Conservation (phyloP, 768 basidiomycete species). For the Phanerodontia chrysosporium region DNA sequence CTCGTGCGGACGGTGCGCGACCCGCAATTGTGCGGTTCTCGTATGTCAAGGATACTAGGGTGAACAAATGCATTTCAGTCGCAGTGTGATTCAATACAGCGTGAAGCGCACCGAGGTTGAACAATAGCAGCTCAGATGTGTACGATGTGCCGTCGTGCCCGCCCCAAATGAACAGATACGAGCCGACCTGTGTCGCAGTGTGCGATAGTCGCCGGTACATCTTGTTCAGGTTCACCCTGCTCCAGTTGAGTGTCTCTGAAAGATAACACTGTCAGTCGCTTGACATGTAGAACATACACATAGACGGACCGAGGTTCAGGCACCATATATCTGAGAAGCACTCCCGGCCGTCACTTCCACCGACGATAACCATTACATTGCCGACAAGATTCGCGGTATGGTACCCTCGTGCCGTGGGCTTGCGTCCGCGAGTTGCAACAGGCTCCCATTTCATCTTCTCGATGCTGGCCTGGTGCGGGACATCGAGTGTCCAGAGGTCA, state of each 20-base stretch:
- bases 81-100: neutral
- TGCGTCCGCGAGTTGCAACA: constrained; percentile 49
- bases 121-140: constrained; percentile 67
- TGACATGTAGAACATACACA: neutral
- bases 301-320: constrained; percentile 74
- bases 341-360: constrained; percentile 87
- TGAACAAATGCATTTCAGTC: neutral
- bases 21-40: constrained; percentile 70
- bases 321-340: constrained; percentile 89
- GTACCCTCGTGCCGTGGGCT: constrained; percentile 72
- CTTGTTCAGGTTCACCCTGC: constrained; percentile 37
- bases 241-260: constrained; percentile 31
- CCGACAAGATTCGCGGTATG: constrained; percentile 88
- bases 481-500: constrained; percentile 86
- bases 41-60: constrained; percentile 76
- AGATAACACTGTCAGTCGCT: constrained; percentile 16
- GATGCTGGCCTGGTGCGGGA: constrained; percentile 31
- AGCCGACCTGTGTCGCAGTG: constrained; percentile 85
- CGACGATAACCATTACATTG: constrained; percentile 82
- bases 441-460: constrained; percentile 54
- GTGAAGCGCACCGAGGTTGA: constrained; percentile 77
- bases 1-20: constrained; percentile 65
- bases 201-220: constrained; percentile 72
- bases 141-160: constrained; percentile 84
- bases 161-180: constrained; percentile 84